A percentile compares a stretch with the other conserved stretches of the same genome.
These are phyloP conservation scores for Colletotrichum viniferum DNA, from an alignment of 2,329 filamentous ascomycete genomes.

Conservation along the genomic window DNA sequence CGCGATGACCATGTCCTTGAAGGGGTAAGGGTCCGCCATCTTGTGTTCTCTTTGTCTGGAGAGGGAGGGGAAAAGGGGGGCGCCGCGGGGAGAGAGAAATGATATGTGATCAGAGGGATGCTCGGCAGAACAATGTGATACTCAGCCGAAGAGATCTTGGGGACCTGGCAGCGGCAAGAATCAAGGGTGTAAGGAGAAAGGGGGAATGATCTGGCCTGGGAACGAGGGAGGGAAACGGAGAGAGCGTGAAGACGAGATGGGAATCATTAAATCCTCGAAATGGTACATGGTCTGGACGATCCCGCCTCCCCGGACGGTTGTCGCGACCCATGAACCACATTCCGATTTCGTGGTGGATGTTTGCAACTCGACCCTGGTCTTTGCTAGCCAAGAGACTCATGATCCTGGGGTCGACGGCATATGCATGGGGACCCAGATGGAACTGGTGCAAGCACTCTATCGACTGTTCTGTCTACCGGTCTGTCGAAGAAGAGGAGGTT, in stretches of 20 bases:
- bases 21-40: slow-evolving; percentile 25
- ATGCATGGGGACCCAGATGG: neutral
- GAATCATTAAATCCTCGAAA: neutral
- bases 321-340: neutral
- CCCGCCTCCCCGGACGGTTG: neutral
- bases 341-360: neutral
- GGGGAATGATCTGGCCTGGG: neutral
- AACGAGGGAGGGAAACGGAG: neutral
- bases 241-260: neutral
- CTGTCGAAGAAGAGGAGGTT: neutral
- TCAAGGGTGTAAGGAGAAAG: neutral
- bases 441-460: neutral
- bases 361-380: neutral
- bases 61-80: neutral
- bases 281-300: neutral
- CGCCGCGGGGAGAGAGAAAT: neutral
- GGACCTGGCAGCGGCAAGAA: neutral
- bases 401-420: neutral
- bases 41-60: neutral
- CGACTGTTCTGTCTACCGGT: neutral
- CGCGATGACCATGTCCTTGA: slow-evolving; percentile 25
- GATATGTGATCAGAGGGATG: neutral
- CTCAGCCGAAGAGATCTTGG: neutral
- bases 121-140: neutral
- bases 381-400: neutral